phyloP scores from a whole-genome alignment of 202 grass and related monocot genomes.

The Setaria viridis region DNA sequence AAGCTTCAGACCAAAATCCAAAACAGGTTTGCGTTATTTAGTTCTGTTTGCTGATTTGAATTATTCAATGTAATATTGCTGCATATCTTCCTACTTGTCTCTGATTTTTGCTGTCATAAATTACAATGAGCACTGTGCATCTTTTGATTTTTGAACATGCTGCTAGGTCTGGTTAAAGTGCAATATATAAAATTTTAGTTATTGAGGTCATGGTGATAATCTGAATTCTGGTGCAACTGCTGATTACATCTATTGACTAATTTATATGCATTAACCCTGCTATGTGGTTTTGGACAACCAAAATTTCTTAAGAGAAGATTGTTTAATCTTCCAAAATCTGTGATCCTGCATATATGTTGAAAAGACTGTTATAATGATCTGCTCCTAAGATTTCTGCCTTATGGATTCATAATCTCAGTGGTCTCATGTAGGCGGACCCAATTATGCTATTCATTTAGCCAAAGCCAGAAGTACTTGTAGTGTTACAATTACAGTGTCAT shows the following conservation, averaged over 20 bases:
- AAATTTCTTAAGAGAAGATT: constrained; percentile 10
- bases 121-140: neutral
- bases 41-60: constrained; percentile 34
- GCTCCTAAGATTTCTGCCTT: constrained; percentile 1
- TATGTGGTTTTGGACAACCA: constrained; percentile 3
- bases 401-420: constrained; percentile 11
- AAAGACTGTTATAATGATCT: constrained; percentile 1
- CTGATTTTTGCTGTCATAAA: neutral
- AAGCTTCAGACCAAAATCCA: constrained; percentile 62
- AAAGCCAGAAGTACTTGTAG: constrained; percentile 18
- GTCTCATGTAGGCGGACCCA: neutral
- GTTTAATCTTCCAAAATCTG: constrained; percentile 16
- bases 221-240: neutral
- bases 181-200: constrained; percentile 25
- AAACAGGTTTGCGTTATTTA: constrained; percentile 64
- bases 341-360: constrained; percentile 4
- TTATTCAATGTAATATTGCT: neutral
- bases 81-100: constrained; percentile 21
- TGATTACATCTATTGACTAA: neutral
- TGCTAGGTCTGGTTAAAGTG: neutral
- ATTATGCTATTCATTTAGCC: constrained; percentile 20
- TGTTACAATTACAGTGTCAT: neutral
- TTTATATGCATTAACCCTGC: constrained; percentile 34
- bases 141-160: constrained; percentile 1
- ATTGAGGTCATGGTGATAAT: constrained; percentile 25